Base-by-base conservation (phyloP, 1,139 yeast species). In the Kodamaea plutei region DNA sequence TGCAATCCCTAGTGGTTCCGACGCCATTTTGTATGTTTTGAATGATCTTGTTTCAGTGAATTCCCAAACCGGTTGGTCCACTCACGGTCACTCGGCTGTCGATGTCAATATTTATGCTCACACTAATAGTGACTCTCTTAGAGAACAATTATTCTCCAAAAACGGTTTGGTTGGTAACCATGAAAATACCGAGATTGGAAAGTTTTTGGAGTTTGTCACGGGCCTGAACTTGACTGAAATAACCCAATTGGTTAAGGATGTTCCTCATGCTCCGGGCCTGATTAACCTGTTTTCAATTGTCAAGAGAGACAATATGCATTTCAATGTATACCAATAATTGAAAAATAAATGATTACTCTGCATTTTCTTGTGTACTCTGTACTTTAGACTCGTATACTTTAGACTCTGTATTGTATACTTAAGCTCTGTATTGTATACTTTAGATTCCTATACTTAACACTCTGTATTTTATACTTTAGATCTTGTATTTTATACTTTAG, bases 131-230 rank as follows among this genome's bases (percentile, higher is more conserved):
- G 64, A 64, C 16, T 43, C 53, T 2, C 62, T 76, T 23, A 56
- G 57, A 45, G 36, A 50, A 5, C 44, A 62, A 36, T 52, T 80
- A 20, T 44, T 40, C 26, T 47, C 51, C 15, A 39, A 44, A 14
- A 58, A 65, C 20, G 66, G 73, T 5, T 62, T 87, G 35, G 71
- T 73, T 18, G 96, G 96, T 4, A 80, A 80, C 54, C 85, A 77
- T 49, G 96, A 88, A 56, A 88, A 88, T 57, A 84, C 69, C 28
- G 95, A 85, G 42, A 73, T 87, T 41, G 95, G 95, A 4, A 52
- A 62, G 20, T 85, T 80, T 49, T 68, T 87, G 77, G 80, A 69
- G 30, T 46, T 64, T 2, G 64, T 75, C 40, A 65, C 84, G 25
- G 75, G 69, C n/a, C 66, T 77, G 14, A 67, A 74, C 43, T 61